Percentiles rank a stretch among this genome's conserved stretches.
Conservation (phyloP, 257 asterid genomes). For the Ocimum tenuiflorum region DNA sequence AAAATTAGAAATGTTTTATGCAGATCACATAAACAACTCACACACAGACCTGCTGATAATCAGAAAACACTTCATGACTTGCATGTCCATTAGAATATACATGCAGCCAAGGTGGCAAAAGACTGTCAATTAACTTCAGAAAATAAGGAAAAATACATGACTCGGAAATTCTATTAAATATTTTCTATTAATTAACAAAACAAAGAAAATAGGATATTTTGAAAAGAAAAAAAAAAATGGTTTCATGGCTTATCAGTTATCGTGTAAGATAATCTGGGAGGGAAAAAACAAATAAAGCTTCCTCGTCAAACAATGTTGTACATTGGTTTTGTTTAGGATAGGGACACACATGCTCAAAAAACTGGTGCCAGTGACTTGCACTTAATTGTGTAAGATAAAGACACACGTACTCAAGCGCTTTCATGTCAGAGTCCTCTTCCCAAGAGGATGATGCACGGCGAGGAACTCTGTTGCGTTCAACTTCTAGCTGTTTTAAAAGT, state of each 20-base stretch:
- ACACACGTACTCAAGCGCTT: constrained; percentile 84
- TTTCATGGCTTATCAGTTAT: not conserved
- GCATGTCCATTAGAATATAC: not conserved
- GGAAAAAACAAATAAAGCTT: too few relatives aligned
- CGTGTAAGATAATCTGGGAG: not conserved
- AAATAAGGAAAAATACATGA: not conserved
- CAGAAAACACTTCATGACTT: not conserved
- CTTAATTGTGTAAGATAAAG: too few relatives aligned
- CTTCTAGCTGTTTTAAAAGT: constrained; percentile 60
- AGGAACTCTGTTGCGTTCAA: constrained; percentile 70
- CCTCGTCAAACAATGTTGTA: constrained; percentile 2
- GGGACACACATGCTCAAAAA: too few relatives aligned
- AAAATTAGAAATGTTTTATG: not conserved
- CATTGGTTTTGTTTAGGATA: not conserved
- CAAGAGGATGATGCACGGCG: constrained; percentile 91
- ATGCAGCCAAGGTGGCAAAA: not conserved
- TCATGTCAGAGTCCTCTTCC: constrained; percentile 94
- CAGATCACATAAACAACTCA: not conserved
- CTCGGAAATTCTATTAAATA: not conserved
- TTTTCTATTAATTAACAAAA: not conserved
- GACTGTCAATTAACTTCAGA: not conserved
- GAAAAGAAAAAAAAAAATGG: not conserved
- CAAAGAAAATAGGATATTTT: not conserved
- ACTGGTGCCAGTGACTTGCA: too few relatives aligned
- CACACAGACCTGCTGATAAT: not conserved